Evolutionary conservation across 164 flowering plant species (phyloP).

Genomic region (Magnolia officinalis): DNA sequence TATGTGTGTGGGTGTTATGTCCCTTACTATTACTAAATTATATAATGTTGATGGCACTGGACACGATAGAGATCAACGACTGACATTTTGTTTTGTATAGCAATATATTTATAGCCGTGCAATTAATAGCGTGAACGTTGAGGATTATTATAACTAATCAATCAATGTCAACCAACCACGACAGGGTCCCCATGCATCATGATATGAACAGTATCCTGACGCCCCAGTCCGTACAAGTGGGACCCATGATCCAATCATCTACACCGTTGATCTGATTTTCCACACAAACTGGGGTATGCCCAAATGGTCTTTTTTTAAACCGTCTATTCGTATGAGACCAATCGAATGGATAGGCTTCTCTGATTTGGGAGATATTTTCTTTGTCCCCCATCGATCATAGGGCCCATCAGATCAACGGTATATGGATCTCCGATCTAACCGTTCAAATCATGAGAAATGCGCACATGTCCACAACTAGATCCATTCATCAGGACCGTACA

Average conservation of each 20-base stretch:
- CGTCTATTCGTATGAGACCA: not conserved
- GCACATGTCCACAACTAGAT: not conserved
- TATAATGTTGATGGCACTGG: slow-evolving; percentile 20
- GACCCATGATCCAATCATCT: not conserved
- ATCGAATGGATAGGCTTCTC: not conserved
- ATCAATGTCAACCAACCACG: slow-evolving; percentile 36
- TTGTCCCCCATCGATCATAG: not conserved
- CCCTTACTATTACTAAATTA: not conserved
- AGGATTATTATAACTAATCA: slow-evolving; percentile 10
- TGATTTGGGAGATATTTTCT: not conserved
- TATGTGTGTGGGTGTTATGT: not conserved
- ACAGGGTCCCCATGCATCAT: not conserved
- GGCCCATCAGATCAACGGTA: not conserved
- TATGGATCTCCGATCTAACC: not conserved
- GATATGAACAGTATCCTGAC: not conserved
- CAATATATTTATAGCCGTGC: slow-evolving; percentile 8
- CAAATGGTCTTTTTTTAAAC: not conserved
- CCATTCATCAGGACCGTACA: not conserved
- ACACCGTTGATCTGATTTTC: not conserved
- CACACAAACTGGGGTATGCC: not conserved
- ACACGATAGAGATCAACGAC: slow-evolving; percentile 28
- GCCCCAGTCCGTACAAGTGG: not conserved
- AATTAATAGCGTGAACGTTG: slow-evolving; percentile 18
- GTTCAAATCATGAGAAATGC: not conserved
- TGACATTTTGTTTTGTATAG: slow-evolving; percentile 35